These are phyloP conservation scores for Vicia sativa DNA, from an alignment of 306 rosid genomes.

Conservation along the genomic window DNA sequence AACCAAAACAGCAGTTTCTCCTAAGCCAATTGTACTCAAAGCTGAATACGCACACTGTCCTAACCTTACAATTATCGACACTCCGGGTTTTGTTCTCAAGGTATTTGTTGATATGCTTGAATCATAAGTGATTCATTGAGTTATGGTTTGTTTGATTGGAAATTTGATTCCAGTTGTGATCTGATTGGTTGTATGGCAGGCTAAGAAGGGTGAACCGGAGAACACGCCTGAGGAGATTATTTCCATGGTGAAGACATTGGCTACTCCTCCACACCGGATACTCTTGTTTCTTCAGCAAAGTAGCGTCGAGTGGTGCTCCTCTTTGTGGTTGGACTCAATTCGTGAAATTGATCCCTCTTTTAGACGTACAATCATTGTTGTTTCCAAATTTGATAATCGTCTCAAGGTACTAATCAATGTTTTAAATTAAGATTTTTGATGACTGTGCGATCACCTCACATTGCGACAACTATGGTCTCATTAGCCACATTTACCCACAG, in stretches of 20 bases:
- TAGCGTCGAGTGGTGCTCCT: slow-evolving; percentile 98
- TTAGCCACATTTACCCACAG: no score
- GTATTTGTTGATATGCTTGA: slow-evolving; percentile 41
- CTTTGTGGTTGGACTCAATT: slow-evolving; percentile 86
- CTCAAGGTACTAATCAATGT: slow-evolving; percentile 63
- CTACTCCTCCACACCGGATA: slow-evolving; percentile 91
- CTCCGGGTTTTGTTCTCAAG: slow-evolving; percentile 99
- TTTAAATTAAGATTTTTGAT: neutral
- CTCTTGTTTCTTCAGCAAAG: slow-evolving; percentile 95
- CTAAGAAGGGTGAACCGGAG: slow-evolving; percentile 96
- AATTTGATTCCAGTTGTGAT: neutral
- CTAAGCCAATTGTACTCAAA: slow-evolving; percentile 93
- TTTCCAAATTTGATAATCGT: slow-evolving; percentile 97
- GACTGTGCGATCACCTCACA: neutral
- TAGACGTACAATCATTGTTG: slow-evolving; percentile 78
- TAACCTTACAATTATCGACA: slow-evolving; percentile 88
- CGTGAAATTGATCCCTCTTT: slow-evolving; percentile 90
- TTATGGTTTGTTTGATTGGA: slow-evolving; percentile 11
- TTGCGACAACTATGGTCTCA: neutral
- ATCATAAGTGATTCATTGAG: neutral
- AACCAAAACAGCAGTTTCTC: slow-evolving; percentile 77
- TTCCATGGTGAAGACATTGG: slow-evolving; percentile 91
- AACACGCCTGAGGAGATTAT: slow-evolving; percentile 92
- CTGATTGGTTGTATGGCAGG: slow-evolving; percentile 49
- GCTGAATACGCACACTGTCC: slow-evolving; percentile 98